phyloP scores from a whole-genome alignment of 2,329 filamentous ascomycete species.

The Botrytis fragariae region DNA sequence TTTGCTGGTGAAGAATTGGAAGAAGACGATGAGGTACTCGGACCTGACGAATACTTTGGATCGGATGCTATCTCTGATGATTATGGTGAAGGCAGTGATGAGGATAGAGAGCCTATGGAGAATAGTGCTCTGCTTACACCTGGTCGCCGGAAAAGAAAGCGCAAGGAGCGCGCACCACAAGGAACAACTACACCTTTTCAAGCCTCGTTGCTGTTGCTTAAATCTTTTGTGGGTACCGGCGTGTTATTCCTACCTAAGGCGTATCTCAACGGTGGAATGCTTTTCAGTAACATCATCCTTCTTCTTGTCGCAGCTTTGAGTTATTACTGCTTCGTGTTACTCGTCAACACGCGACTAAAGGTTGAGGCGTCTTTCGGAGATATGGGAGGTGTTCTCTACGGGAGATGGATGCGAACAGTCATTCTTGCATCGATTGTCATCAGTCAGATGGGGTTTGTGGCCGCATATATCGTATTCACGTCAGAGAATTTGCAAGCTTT shows the following conservation, averaged over 20 bases:
- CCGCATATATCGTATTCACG: slow-evolving; percentile 95
- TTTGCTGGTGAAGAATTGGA: slow-evolving; percentile 96
- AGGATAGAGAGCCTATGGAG: slow-evolving; percentile 79
- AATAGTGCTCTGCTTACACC: slow-evolving; percentile 79
- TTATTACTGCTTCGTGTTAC: slow-evolving; percentile 95
- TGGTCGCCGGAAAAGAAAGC: slow-evolving; percentile 69
- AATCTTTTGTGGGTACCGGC: slow-evolving; percentile 96
- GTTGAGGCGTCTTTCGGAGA: slow-evolving; percentile 96
- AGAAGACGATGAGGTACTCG: slow-evolving; percentile 88
- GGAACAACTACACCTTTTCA: slow-evolving; percentile 77
- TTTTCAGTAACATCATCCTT: slow-evolving; percentile 92
- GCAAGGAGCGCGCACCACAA: slow-evolving; percentile 69
- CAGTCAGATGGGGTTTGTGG: slow-evolving; percentile 92
- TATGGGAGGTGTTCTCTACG: slow-evolving; percentile 89
- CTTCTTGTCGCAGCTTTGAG: slow-evolving; percentile 80
- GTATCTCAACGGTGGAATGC: slow-evolving; percentile 94
- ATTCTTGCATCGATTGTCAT: slow-evolving; percentile 92
- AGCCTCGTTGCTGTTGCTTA: slow-evolving; percentile 82
- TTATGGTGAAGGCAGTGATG: slow-evolving; percentile 55
- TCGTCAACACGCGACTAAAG: slow-evolving; percentile 81
- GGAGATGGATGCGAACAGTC: slow-evolving; percentile 80
- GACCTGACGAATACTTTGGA: slow-evolving; percentile 87
- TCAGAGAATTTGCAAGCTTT: slow-evolving; percentile 95
- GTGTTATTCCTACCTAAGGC: slow-evolving; percentile 90
- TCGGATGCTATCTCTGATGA: slow-evolving; percentile 67